Conservation (phyloP, 2,329 filamentous ascomycete genomes). For the Penicillium expansum region DNA sequence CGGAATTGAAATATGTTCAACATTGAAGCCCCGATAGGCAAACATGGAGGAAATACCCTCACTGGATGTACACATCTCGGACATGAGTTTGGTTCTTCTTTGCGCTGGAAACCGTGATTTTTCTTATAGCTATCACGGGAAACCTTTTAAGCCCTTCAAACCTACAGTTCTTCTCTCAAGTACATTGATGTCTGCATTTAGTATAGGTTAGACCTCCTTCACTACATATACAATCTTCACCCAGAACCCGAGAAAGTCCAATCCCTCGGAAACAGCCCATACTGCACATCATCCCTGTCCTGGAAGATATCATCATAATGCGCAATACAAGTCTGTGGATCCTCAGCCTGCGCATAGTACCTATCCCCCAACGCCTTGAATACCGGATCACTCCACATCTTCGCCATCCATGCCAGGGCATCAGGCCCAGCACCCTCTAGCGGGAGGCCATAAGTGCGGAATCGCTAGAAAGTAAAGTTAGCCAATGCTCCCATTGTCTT, state of each 20-base stretch:
- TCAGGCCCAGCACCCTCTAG: slow-evolving; percentile 27
- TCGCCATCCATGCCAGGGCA: slow-evolving; percentile 33
- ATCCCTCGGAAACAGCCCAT: slow-evolving; percentile 26
- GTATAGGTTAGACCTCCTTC: background rate
- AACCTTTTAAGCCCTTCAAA: background rate
- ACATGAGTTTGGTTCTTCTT: background rate
- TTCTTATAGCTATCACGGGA: background rate
- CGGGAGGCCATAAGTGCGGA: slow-evolving; percentile 34
- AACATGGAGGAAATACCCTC: background rate
- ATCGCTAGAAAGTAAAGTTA: slow-evolving; percentile 22
- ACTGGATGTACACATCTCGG: background rate
- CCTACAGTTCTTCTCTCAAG: background rate
- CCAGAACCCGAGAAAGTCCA: slow-evolving; percentile 28
- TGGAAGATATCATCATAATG: slow-evolving; percentile 35
- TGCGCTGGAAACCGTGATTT: background rate
- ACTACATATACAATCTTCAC: background rate
- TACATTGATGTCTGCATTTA: background rate
- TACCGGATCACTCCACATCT: slow-evolving; percentile 34
- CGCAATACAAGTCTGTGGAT: slow-evolving; percentile 27
- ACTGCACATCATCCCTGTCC: slow-evolving; percentile 26
- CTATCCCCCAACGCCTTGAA: slow-evolving; percentile 23
- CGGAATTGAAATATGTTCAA: too few species aligned
- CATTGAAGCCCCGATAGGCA: background rate
- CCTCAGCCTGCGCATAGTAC: slow-evolving; percentile 31
- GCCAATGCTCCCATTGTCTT: background rate